Evolutionary conservation across 2,329 filamentous ascomycete genomes (phyloP).

Genomic region (Phyllachora maydis): DNA sequence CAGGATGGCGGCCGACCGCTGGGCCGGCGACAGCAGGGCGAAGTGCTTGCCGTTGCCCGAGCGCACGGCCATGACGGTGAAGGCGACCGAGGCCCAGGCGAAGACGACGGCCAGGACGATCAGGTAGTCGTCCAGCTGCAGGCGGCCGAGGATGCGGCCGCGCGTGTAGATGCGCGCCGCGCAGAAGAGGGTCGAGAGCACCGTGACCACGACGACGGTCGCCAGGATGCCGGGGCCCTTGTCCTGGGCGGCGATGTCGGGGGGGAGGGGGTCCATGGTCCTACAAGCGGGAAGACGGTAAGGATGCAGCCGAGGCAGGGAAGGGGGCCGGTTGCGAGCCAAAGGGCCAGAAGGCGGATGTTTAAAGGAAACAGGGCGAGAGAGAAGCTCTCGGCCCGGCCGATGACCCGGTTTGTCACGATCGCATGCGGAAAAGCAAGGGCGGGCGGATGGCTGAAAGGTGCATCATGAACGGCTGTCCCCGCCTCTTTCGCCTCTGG

Average conservation of each 20-base stretch:
- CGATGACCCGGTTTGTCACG: no score
- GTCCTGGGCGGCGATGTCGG: conserved; percentile 7
- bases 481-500: no score
- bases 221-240: conserved; percentile 14
- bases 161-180: conserved; percentile 13
- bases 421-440: no score
- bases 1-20: conserved; percentile 11
- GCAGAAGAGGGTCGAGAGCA: conserved; percentile 11
- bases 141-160: conserved; percentile 9
- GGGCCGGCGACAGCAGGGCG: conserved; percentile 8
- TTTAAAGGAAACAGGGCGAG: no score
- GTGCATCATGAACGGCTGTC: no score
- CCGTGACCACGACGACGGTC: conserved; percentile 11
- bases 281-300: no score
- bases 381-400: no score
- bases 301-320: no score
- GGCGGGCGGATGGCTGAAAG: no score
- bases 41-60: conserved; percentile 19
- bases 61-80: conserved; percentile 13
- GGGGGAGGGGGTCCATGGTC: no score
- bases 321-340: no score
- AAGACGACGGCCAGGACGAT: conserved; percentile 13
- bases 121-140: conserved; percentile 16
- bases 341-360: no score
- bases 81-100: conserved; percentile 12